Evolutionary conservation across 148 eudicot genomes (phyloP), one percentile per base, ranked within the genome.

Genomic region (Vaccinium corymbosum): DNA sequence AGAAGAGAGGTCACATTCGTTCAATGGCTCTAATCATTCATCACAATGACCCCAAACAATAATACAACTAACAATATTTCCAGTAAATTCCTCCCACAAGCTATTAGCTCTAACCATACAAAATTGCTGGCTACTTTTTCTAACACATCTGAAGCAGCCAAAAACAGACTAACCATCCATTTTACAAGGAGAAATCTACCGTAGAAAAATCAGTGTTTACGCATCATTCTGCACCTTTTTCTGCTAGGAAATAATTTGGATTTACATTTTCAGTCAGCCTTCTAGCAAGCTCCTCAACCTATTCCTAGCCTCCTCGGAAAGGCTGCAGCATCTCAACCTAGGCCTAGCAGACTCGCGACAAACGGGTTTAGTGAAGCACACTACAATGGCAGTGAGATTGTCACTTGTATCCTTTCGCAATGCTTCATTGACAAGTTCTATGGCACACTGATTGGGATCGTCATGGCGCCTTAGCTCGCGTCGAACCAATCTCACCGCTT

Each of bases 311-410:
- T 86, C 93, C 51, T 89, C 91, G 10, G 93, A 89, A 82, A 90
- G 79, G 85, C 76, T 83, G 77, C 81, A 78, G 83, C 88, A 79
- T 79, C 90, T 87, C 56, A 86, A 83, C 68, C 86, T 89, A 27
- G 85, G 86, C 73, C 91, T 76, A 66, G 73, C 56, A 57, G 87
- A 17, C n/a, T 87, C 87, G 14, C 71, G 59, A 22, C 35, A 20
- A 59, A 81, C 75, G 20, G 82, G 83, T 42, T 42, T 42, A 74
- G 89, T 74, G 72, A 92, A 86, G 80, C 92, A 91, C 32, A 92
- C 89, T 13, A 92, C 89, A 52, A 92, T 83, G 1, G 85, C 95
- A 8, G 95, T 90, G 27, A 92, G 87, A 56, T 92, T 91, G 76
- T 92, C 95, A 29, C 49, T n/a, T 38, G 90, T 9, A n/a, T 86